Percentiles rank a stretch among this genome's conserved stretches.
phyloP scores from a whole-genome alignment of 805 yeast genomes.

The Blastobotrys terrestris region DNA sequence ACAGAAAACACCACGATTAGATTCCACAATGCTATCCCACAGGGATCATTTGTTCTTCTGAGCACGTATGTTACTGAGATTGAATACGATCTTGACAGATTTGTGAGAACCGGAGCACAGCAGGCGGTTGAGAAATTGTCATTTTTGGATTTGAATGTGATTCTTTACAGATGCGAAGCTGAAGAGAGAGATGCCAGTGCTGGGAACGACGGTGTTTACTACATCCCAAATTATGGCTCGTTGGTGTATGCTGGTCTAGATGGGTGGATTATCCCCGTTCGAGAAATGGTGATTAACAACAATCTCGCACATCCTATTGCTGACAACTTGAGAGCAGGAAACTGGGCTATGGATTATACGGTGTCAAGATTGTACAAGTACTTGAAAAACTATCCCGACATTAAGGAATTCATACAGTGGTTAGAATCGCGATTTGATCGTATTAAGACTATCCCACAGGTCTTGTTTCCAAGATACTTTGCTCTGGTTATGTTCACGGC shows the following conservation, averaged over 20 bases:
- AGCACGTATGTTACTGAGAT: conserved; percentile 64
- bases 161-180: conserved; percentile 71
- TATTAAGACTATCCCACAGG: conserved; percentile 64
- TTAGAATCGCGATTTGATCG: conserved; percentile 55
- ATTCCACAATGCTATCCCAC: conserved; percentile 64
- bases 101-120: conserved; percentile 67
- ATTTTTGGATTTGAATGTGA: conserved; percentile 65
- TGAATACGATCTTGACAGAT: conserved; percentile 57
- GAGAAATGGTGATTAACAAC: conserved; percentile 56
- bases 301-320: conserved; percentile 81
- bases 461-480: conserved; percentile 80
- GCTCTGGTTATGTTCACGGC: conserved; percentile 75
- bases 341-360: conserved; percentile 83
- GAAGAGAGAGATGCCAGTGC: conserved; percentile 81
- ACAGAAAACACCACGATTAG: conserved; percentile 46
- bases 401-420: conserved; percentile 63
- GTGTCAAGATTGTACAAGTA: conserved; percentile 57
- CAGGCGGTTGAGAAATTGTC: conserved; percentile 59
- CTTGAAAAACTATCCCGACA: conserved; percentile 38
- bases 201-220: conserved; percentile 68
- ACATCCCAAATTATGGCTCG: conserved; percentile 65
- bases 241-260: conserved; percentile 85
- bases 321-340: conserved; percentile 71
- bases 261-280: conserved; percentile 78
- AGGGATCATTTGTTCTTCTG: conserved; percentile 85